Base-by-base conservation (phyloP, 768 basidiomycete genomes). In the Pleurotus sapidus region DNA sequence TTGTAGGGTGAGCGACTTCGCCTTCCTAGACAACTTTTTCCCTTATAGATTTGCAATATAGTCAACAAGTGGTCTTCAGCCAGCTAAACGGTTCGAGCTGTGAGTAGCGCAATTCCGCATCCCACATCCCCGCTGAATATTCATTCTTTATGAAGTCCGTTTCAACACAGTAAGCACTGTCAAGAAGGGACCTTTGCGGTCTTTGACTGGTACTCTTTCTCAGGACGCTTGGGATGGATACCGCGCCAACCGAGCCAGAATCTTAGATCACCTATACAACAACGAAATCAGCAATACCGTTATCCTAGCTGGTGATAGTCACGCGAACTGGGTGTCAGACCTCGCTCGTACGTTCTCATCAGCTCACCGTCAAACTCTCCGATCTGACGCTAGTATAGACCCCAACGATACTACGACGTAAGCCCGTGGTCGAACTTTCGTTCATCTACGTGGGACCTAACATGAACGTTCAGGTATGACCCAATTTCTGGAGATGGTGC, bases 191-290 rank as follows among this genome's bases (percentile, higher is more conserved):
- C 30, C 8, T 34, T 34, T 3, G 9, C 30, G 3, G 11, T 14
- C 9, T 17, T 53, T 12, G 2, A 14, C 18, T 2, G 20, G 20
- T 20, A 20, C 20, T 20, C 20, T 20, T 46, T 56, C 18, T 27
- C 56, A 81, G 74, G 83, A 84, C 61, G 79, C 79, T 14, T 84
- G 83, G 84, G 80, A 83, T 57, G 83, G 83, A 0, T 86, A 86
- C 62, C 72, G 77, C n/a, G 77, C 79, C 6, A 83, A 84, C 64
- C 73, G 83, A 23, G 68, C 73, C 24, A 76, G 83, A 18, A 68
- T 87, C 34, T 70, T 84, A 20, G 71, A 79, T 53, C 77, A 82
- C 57, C 67, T 86, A n/a, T 74, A 78, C 61, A 51, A 69, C 25
- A 77, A 82, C 61, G 70, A 73, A 47, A 84, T 86, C 56, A 72